Conservation (phyloP, 2,329 filamentous ascomycete species). For the Trichoderma koningiopsis region DNA sequence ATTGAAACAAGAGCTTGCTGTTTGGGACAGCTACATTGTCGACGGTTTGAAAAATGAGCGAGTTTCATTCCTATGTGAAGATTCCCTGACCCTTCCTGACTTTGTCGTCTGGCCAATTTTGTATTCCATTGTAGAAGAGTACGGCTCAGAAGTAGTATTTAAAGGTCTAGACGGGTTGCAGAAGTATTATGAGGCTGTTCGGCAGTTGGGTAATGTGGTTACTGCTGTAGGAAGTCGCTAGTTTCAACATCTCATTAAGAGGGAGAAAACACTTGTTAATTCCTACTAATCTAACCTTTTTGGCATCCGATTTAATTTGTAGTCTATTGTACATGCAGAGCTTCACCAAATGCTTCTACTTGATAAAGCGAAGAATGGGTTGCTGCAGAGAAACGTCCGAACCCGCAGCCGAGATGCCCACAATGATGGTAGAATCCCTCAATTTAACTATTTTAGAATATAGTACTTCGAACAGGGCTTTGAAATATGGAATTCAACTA, state of each 20-base stretch:
- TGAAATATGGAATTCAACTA: conserved; percentile 25
- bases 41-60: conserved; percentile 30
- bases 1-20: conserved; percentile 40
- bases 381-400: not conserved
- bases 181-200: conserved; percentile 43
- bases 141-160: conserved; percentile 37
- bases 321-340: not conserved
- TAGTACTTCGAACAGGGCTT: not conserved
- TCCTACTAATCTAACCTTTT: not conserved
- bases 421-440: not conserved
- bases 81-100: conserved; percentile 50
- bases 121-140: conserved; percentile 45
- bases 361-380: not conserved
- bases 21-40: conserved; percentile 45
- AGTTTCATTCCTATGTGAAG: conserved; percentile 49
- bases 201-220: conserved; percentile 30
- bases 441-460: not conserved
- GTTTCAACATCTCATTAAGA: not conserved
- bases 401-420: not conserved
- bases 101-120: conserved; percentile 61
- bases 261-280: conserved; percentile 1
- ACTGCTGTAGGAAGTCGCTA: conserved; percentile 30
- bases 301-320: not conserved
- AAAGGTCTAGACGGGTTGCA: conserved; percentile 37
- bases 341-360: not conserved